Conservation (phyloP, 192 early-diverging fungal genomes). For the Gonapodya prolifera region DNA sequence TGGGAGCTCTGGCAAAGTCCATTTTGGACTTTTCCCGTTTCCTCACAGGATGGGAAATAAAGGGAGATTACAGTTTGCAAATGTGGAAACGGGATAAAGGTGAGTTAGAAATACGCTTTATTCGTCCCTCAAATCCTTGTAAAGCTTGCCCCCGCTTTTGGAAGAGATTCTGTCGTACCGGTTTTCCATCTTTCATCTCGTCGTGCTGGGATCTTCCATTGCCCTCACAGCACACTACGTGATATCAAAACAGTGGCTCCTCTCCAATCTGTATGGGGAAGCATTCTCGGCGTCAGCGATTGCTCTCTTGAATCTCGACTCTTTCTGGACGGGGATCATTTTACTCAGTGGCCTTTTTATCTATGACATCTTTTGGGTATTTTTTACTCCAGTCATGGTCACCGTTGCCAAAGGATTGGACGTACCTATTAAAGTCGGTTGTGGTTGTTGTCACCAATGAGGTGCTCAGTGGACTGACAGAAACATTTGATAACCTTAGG, state of each 20-base stretch:
- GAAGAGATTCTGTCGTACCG: background rate
- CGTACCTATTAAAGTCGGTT: slow-evolving; percentile 80
- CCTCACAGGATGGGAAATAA: slow-evolving; percentile 41
- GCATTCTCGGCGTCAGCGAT: slow-evolving; percentile 78
- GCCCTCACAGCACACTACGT: slow-evolving; percentile 61
- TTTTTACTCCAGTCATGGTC: slow-evolving; percentile 97
- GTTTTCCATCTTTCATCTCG: slow-evolving; percentile 39
- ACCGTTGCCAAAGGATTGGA: slow-evolving; percentile 93
- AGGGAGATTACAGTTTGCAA: slow-evolving; percentile 55
- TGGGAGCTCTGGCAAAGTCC: slow-evolving; percentile 56
- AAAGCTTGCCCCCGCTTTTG: background rate
- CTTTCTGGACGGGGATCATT: slow-evolving; percentile 93
- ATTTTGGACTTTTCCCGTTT: slow-evolving; percentile 34
- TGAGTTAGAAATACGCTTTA: slow-evolving; percentile 16
- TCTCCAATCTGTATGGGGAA: slow-evolving; percentile 77
- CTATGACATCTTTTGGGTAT: slow-evolving; percentile 99
- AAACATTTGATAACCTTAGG: background rate
- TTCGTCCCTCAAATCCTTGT: background rate
- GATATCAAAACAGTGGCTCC: slow-evolving; percentile 82
- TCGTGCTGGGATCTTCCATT: slow-evolving; percentile 35
- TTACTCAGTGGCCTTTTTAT: slow-evolving; percentile 81
- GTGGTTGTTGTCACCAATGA: slow-evolving; percentile 57
- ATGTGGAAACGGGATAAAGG: slow-evolving; percentile 55
- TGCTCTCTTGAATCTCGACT: slow-evolving; percentile 77
- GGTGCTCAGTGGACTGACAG: slow-evolving; percentile 20